Evolutionary conservation across 2,329 filamentous ascomycete species (phyloP).

Genomic region (Cadophora luteo-olivacea): DNA sequence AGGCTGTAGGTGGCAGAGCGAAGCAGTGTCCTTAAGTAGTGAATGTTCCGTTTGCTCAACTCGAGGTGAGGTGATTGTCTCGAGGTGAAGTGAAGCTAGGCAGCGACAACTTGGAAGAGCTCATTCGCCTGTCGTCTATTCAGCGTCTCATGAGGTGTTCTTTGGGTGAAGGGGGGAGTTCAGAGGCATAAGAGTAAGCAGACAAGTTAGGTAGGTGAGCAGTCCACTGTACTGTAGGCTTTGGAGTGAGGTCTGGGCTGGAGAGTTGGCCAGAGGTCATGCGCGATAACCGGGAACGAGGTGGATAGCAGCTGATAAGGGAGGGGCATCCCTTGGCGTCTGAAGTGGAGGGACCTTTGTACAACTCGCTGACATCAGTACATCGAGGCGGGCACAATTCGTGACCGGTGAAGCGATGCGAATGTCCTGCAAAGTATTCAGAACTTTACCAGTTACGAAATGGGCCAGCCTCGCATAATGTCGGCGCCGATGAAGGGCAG

Average conservation of each 20-base stretch:
- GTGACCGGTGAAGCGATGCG: too few relatives aligned
- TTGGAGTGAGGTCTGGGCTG: not conserved
- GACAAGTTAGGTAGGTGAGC: not conserved
- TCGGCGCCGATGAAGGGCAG: too few relatives aligned
- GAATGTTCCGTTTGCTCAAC: not conserved
- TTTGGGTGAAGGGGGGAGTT: not conserved
- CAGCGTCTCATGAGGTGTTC: not conserved
- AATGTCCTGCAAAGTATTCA: too few relatives aligned
- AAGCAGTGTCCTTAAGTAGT: not conserved
- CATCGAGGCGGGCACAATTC: too few relatives aligned
- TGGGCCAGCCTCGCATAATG: too few relatives aligned
- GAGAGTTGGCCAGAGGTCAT: not conserved
- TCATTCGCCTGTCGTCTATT: not conserved
- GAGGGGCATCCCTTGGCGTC: slow-evolving; percentile 2
- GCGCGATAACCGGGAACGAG: slow-evolving; percentile 7
- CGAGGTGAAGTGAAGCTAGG: not conserved
- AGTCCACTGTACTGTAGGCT: not conserved
- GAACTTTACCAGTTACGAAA: too few relatives aligned
- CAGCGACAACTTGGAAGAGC: not conserved
- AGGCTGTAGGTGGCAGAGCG: not conserved
- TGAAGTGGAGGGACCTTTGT: not conserved
- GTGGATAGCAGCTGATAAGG: slow-evolving; percentile 2
- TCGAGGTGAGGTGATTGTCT: not conserved
- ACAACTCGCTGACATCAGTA: not conserved
- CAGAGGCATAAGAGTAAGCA: not conserved